A percentile compares a stretch with the other conserved stretches of the same genome.
phyloP scores from a whole-genome alignment of 208 protist genomes.

The Leishmania aethiopica region DNA sequence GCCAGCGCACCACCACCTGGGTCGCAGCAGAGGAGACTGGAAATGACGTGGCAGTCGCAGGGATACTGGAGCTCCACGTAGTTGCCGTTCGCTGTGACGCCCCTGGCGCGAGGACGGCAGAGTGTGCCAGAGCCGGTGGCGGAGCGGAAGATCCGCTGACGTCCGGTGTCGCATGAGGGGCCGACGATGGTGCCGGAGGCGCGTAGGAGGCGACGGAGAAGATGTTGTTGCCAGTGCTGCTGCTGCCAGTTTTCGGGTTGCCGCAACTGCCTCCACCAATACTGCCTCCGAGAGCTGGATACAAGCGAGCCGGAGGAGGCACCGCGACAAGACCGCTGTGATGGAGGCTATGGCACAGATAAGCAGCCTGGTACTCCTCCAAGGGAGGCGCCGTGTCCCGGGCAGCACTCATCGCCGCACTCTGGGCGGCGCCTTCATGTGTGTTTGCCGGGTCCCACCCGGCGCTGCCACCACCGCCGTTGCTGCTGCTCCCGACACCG shows the following conservation, averaged over 20 bases:
- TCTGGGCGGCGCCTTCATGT: background rate
- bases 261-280: background rate
- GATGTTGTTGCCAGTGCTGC: background rate
- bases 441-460: background rate
- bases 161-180: background rate
- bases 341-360: background rate
- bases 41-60: background rate
- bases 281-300: background rate
- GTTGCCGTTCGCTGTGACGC: background rate
- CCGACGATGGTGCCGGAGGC: background rate
- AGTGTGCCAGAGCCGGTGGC: background rate
- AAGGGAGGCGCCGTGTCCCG: slow-evolving; percentile 13
- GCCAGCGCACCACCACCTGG: background rate
- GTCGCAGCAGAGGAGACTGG: background rate
- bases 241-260: background rate
- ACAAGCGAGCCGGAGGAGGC: slow-evolving; percentile 10
- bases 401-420: background rate
- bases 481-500: background rate
- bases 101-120: background rate
- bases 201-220: slow-evolving; percentile 4
- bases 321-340: background rate
- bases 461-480: background rate
- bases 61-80: background rate
- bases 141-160: background rate
- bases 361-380: slow-evolving; percentile 9